A percentile compares a stretch with the other conserved stretches of the same genome.
These are phyloP conservation scores for Echium plantagineum DNA, from an alignment of 257 asterid species.

Conservation along the genomic window DNA sequence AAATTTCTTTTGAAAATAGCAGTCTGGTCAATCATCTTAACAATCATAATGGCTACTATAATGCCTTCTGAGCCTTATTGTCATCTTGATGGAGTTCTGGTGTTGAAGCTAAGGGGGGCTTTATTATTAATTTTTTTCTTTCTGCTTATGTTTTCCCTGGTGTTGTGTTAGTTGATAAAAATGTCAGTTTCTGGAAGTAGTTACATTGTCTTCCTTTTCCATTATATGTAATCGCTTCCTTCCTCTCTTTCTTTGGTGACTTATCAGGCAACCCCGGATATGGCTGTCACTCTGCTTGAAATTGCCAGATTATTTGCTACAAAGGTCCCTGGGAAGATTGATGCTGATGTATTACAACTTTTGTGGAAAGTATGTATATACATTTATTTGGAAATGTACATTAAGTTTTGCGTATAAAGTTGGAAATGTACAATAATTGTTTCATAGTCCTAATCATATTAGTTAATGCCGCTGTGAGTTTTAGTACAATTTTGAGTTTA, in stretches of 20 bases:
- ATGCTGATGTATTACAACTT: conserved; percentile 97
- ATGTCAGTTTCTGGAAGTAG: too few relatives aligned
- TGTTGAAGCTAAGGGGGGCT: too few relatives aligned
- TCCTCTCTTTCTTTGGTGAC: conserved; percentile 12
- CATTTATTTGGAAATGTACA: background rate
- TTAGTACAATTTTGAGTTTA: background rate
- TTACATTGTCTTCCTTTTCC: background rate
- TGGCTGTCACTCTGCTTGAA: conserved; percentile 99
- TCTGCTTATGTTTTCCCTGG: too few relatives aligned
- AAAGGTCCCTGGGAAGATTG: conserved; percentile 98
- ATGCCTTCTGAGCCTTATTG: too few relatives aligned
- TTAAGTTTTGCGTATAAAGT: too few relatives aligned
- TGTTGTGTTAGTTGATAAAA: too few relatives aligned
- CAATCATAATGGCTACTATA: too few relatives aligned
- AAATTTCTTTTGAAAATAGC: too few relatives aligned
- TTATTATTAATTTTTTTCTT: too few relatives aligned
- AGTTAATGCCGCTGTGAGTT: background rate
- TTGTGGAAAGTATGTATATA: conserved; percentile 78
- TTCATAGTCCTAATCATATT: background rate
- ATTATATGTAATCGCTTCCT: conserved; percentile 8
- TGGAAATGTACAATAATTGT: too few relatives aligned
- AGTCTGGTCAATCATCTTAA: too few relatives aligned
- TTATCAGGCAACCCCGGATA: conserved; percentile 92
- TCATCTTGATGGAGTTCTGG: too few relatives aligned
- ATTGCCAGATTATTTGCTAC: conserved; percentile 96